phyloP scores from a whole-genome alignment of 768 basidiomycete species.

The Lactarius sp. region DNA sequence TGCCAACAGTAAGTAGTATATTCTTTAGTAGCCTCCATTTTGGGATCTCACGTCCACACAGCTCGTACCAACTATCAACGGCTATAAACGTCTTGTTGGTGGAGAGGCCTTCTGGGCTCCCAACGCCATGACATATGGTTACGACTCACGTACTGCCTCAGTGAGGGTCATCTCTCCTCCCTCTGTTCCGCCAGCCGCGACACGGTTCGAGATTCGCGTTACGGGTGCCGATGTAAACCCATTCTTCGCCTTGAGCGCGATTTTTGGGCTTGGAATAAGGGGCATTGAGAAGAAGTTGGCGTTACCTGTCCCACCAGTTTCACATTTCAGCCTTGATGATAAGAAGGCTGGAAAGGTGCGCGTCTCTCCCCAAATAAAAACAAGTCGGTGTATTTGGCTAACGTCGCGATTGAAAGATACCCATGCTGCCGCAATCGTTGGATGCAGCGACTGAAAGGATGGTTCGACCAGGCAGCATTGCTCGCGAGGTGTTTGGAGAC shows the following conservation, averaged over 20 bases:
- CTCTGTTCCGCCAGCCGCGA: conserved; percentile 71
- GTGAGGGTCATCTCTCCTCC: conserved; percentile 92
- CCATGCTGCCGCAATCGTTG: conserved; percentile 73
- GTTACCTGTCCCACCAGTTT: conserved; percentile 68
- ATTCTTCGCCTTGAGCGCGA: conserved; percentile 81
- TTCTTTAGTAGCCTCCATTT: not conserved
- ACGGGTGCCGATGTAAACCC: conserved; percentile 98
- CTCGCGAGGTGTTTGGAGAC: conserved; percentile 82
- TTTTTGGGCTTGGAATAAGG: conserved; percentile 81
- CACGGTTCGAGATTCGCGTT: conserved; percentile 88
- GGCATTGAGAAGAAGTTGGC: conserved; percentile 77
- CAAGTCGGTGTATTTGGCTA: not conserved
- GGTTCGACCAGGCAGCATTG: conserved; percentile 72
- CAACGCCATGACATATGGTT: conserved; percentile 89
- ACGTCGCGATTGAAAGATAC: conserved; percentile 39
- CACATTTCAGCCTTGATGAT: conserved; percentile 50
- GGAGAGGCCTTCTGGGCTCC: conserved; percentile 95
- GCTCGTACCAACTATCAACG: conserved; percentile 89
- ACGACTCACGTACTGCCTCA: conserved; percentile 90
- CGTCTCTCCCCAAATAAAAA: not conserved
- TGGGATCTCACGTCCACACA: conserved; percentile 28
- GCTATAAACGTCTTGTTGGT: conserved; percentile 93
- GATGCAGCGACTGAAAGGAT: conserved; percentile 77
- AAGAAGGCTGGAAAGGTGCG: conserved; percentile 51
- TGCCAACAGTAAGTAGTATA: conserved; percentile 19